Conservation (phyloP, 495 filamentous ascomycete species). For the Penicillium turbatum region DNA sequence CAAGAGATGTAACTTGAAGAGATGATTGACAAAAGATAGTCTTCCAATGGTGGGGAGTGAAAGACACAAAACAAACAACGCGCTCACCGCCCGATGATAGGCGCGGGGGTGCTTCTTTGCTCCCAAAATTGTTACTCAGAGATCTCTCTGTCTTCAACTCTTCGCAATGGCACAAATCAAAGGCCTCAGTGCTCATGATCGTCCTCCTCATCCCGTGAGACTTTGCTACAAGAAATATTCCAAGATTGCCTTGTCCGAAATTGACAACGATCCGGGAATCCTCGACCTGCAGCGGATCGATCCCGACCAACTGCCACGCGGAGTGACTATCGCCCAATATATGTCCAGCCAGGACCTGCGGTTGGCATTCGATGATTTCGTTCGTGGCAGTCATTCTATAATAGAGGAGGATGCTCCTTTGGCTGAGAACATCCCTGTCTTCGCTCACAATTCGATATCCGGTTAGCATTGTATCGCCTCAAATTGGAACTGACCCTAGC, state of each 20-base stretch:
- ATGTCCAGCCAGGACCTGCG: constrained; percentile 33
- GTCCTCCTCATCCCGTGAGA: constrained; percentile 61
- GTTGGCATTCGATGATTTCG: constrained; percentile 34
- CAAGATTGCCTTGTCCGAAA: constrained; percentile 36
- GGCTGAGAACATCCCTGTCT: constrained; percentile 43
- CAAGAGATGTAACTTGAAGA: constrained; percentile 19
- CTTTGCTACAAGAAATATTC: constrained; percentile 63
- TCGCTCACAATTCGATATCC: constrained; percentile 39
- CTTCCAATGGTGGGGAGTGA: constrained; percentile 23
- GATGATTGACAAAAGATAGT: constrained; percentile 22
- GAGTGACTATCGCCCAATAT: constrained; percentile 27
- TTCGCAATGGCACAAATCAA: constrained; percentile 37
- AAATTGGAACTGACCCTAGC: constrained; percentile 28
- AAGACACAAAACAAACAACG: constrained; percentile 36
- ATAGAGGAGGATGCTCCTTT: constrained; percentile 21
- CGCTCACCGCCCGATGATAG: constrained; percentile 20
- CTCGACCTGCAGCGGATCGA: constrained; percentile 45
- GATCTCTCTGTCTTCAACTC: neutral
- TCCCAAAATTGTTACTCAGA: neutral
- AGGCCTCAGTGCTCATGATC: constrained; percentile 63
- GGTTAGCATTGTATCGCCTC: constrained; percentile 32
- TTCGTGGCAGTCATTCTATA: constrained; percentile 15
- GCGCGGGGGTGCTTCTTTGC: constrained; percentile 32
- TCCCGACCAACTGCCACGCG: constrained; percentile 25
- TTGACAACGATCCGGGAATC: constrained; percentile 45